Conservation (phyloP, 2,329 filamentous ascomycete genomes). For the Fusarium phyllophilum region DNA sequence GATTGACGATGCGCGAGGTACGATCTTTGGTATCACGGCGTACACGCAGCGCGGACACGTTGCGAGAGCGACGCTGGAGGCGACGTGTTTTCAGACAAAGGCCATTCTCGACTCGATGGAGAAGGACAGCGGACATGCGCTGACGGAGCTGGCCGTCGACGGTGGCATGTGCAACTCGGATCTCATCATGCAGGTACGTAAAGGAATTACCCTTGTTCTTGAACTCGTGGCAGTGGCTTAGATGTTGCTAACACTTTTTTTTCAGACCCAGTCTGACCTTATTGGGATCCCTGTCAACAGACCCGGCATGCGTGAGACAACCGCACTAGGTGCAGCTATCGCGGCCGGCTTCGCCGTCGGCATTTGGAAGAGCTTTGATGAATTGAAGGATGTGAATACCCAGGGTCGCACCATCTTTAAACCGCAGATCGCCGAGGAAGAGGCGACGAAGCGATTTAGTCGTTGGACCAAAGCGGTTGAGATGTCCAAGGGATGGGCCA, state of each 20-base stretch:
- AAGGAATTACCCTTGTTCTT: not conserved
- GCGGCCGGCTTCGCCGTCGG: constrained; percentile 81
- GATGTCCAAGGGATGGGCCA: constrained; percentile 80
- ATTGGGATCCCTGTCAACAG: constrained; percentile 82
- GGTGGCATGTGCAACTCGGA: constrained; percentile 85
- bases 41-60: constrained; percentile 82
- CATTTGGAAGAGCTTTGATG: constrained; percentile 78
- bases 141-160: constrained; percentile 81
- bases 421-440: constrained; percentile 69
- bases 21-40: constrained; percentile 81
- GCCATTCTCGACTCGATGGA: constrained; percentile 85
- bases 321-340: constrained; percentile 82
- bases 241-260: not conserved
- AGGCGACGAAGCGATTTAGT: constrained; percentile 71
- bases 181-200: constrained; percentile 75
- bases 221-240: no score
- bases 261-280: constrained; percentile 78
- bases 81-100: constrained; percentile 85
- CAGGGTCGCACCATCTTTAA: constrained; percentile 75
- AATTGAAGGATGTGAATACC: constrained; percentile 76
- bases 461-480: constrained; percentile 81
- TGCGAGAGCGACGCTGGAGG: constrained; percentile 81
- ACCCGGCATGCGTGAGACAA: constrained; percentile 85
- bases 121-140: constrained; percentile 78
- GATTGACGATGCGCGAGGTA: constrained; percentile 85